phyloP scores from a whole-genome alignment of 176 grass and related monocot genomes.

The Canna indica region DNA sequence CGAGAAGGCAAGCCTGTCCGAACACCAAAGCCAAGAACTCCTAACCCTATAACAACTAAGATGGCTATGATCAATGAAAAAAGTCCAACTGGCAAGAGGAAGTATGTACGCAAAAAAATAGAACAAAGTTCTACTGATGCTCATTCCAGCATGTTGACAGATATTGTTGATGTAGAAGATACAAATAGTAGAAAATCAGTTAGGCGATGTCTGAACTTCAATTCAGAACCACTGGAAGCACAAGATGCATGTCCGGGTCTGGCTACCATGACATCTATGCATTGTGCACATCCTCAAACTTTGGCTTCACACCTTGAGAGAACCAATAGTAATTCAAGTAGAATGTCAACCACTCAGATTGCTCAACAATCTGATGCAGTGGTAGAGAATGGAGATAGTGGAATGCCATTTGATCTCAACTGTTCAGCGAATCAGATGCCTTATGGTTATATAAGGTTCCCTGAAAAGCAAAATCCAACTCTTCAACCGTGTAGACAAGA shows the following conservation, averaged over 20 bases:
- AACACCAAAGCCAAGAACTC: conserved; percentile 33
- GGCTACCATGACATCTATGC: neutral
- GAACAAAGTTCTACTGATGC: conserved; percentile 15
- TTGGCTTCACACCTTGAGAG: neutral
- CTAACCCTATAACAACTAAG: conserved; percentile 18
- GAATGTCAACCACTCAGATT: neutral
- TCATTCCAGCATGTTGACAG: neutral
- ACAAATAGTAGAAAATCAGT: conserved; percentile 23
- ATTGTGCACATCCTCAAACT: neutral
- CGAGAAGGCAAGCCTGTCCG: conserved; percentile 40
- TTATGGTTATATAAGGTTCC: conserved; percentile 19
- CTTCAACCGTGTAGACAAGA: conserved; percentile 8
- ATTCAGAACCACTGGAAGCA: conserved; percentile 21
- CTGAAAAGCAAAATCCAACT: conserved; percentile 17
- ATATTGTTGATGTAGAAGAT: conserved; percentile 9
- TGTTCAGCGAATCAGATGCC: conserved; percentile 27
- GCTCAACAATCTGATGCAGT: neutral
- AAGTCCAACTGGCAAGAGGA: conserved; percentile 42
- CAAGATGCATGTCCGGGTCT: conserved; percentile 20
- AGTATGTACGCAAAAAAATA: conserved; percentile 63
- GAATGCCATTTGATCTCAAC: conserved; percentile 40
- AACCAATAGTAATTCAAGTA: neutral
- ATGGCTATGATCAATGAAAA: conserved; percentile 26
- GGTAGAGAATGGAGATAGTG: neutral
- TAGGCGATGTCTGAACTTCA: conserved; percentile 52